phyloP scores from a whole-genome alignment of 768 basidiomycete genomes.

The Pulveroboletus sp. region DNA sequence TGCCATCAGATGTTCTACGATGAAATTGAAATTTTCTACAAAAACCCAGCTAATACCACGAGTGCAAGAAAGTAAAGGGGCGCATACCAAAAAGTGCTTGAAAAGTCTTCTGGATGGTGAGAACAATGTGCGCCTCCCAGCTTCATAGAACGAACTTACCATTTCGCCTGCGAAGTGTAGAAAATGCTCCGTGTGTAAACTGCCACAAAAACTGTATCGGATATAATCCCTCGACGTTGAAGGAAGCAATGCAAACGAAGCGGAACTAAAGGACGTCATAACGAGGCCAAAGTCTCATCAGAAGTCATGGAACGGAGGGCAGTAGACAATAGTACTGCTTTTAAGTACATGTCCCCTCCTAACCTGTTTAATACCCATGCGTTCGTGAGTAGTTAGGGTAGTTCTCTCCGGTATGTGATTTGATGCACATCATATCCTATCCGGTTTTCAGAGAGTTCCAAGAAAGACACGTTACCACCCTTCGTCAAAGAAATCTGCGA shows the following conservation, averaged over 20 bases:
- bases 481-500: not conserved
- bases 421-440: not conserved
- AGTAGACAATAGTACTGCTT: not conserved
- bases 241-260: too few relatives aligned
- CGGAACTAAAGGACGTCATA: slow-evolving; percentile 1
- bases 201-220: not conserved
- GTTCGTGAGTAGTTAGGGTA: not conserved
- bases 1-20: slow-evolving; percentile 13
- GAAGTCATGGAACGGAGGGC: slow-evolving; percentile 4
- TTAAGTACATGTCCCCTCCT: not conserved
- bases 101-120: slow-evolving; percentile 11
- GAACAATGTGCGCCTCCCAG: not conserved
- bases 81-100: slow-evolving; percentile 16
- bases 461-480: not conserved
- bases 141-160: slow-evolving; percentile 7
- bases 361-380: not conserved
- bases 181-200: slow-evolving; percentile 1
- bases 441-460: not conserved
- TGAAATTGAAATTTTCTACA: slow-evolving; percentile 13
- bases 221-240: not conserved
- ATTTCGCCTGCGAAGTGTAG: slow-evolving; percentile 15
- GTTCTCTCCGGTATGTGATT: not conserved
- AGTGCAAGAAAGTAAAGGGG: not conserved
- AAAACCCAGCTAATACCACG: not conserved
- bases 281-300: slow-evolving; percentile 3